Base-by-base conservation (phyloP, 2,329 filamentous ascomycete genomes). In the Sporothrix phasma region DNA sequence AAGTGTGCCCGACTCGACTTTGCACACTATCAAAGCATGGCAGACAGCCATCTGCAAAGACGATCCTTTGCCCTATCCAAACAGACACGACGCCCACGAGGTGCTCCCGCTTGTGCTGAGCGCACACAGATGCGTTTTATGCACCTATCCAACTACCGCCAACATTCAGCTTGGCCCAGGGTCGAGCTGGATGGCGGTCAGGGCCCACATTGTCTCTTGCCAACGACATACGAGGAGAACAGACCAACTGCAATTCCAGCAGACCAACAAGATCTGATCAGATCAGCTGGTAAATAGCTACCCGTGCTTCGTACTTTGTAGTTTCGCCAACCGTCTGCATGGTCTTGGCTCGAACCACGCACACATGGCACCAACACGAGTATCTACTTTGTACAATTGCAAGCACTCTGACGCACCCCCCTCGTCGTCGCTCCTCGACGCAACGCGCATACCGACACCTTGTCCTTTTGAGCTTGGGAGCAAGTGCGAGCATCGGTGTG, bases 261-360 rank as follows among this genome's bases (percentile, higher is more conserved):
- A 37, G 34, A 37, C 15, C 34, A 37, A 37, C 15, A 37, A 13
- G n/a, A n/a, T n/a, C n/a, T n/a, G n/a, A 53, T 53, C 47, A 56
- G 17, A 39, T 17, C 34, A 39, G 51, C 17, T 10, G 11, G 51
- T 39, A 19, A 8, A 17, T 22, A 37, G 34, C 51, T n/a, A n/a
- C n/a, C n/a, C n/a, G n/a, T n/a, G n/a, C n/a, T n/a, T n/a, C n/a
- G n/a, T n/a, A n/a, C n/a, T n/a, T n/a, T n/a, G n/a, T n/a, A 7
- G 4, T 51, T 51, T 51, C 46, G 46, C 4, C 29, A 54, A 17
- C n/a, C 10, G 5, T 11, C 31, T 54, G 47, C 47, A 26, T 34
- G 11, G 51, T 56, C 51, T 56, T 56, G 51, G 51, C 51, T 56
- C 31, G 49, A 37, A 56, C 31, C 51, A 56, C 31, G 51, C 31